Evolutionary conservation across 129 eudicot species (phyloP).

Genomic region (Flaveria bidentis): DNA sequence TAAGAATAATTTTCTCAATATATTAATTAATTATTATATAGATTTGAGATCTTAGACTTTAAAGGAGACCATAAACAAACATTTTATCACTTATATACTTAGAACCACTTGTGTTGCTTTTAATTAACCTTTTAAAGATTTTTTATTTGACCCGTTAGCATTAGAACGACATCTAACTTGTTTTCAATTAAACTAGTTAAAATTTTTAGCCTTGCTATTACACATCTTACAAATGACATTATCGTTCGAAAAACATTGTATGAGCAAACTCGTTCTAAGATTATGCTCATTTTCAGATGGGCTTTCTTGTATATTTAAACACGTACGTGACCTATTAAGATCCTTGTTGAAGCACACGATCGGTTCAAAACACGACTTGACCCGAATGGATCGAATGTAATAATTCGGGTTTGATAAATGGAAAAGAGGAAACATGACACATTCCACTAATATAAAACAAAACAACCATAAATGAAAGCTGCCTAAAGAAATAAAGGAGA

Average conservation of each 20-base stretch:
- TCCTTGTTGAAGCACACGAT: background rate
- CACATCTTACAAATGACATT: too few relatives aligned
- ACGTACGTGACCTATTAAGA: background rate
- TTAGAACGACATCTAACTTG: too few relatives aligned
- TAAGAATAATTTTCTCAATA: background rate
- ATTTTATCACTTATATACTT: too few relatives aligned
- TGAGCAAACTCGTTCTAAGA: background rate
- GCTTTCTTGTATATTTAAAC: background rate
- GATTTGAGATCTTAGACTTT: background rate
- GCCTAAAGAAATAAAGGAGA: constrained; percentile 45
- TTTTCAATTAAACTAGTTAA: too few relatives aligned
- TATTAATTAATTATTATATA: too few relatives aligned
- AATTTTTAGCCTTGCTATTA: too few relatives aligned
- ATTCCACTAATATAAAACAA: constrained; percentile 52
- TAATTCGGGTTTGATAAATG: constrained; percentile 39
- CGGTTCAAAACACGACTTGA: background rate
- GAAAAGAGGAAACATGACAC: constrained; percentile 37
- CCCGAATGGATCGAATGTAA: background rate
- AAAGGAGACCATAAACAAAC: background rate
- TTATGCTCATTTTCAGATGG: background rate
- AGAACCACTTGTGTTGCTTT: background rate
- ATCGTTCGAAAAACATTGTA: background rate
- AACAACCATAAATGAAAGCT: constrained; percentile 51
- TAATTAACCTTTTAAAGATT: too few relatives aligned
- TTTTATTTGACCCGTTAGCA: background rate